A percentile compares a stretch with the other conserved stretches of the same genome.
phyloP scores from a whole-genome alignment of 345 rosid species.

The Turnera subulata region DNA sequence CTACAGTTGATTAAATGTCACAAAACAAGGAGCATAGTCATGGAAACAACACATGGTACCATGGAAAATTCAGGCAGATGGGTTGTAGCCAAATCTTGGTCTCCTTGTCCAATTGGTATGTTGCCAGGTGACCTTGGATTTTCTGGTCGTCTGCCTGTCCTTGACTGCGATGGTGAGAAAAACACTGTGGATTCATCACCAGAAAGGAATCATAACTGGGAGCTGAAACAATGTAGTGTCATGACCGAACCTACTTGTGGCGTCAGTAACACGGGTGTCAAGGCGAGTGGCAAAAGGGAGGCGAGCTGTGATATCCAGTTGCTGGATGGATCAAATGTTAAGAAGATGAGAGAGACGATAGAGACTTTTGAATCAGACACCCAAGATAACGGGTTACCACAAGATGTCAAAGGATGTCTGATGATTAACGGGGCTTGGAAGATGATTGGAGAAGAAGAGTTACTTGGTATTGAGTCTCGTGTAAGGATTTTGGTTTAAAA shows the following conservation, averaged over 20 bases:
- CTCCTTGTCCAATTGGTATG: conserved; percentile 80
- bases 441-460: conserved; percentile 41
- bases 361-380: conserved; percentile 18
- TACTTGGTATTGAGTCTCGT: conserved; percentile 36
- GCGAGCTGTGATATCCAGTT: conserved; percentile 12
- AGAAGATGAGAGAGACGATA: conserved; percentile 20
- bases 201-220: conserved; percentile 23
- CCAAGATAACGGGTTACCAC: conserved; percentile 3
- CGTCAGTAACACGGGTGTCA: neutral
- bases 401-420: conserved; percentile 36
- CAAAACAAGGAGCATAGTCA: conserved; percentile 27
- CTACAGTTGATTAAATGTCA: conserved; percentile 43
- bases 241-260: neutral
- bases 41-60: conserved; percentile 20
- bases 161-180: conserved; percentile 24
- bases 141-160: conserved; percentile 62
- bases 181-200: conserved; percentile 10
- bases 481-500: conserved; percentile 38
- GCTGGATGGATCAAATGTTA: conserved; percentile 15
- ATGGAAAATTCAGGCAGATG: conserved; percentile 36
- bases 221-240: conserved; percentile 16
- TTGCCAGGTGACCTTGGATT: conserved; percentile 59
- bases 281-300: conserved; percentile 20
- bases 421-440: conserved; percentile 55
- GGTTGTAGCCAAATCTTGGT: conserved; percentile 67